Conservation (phyloP, 495 filamentous ascomycete species). For the Aspergillus ostianus region DNA sequence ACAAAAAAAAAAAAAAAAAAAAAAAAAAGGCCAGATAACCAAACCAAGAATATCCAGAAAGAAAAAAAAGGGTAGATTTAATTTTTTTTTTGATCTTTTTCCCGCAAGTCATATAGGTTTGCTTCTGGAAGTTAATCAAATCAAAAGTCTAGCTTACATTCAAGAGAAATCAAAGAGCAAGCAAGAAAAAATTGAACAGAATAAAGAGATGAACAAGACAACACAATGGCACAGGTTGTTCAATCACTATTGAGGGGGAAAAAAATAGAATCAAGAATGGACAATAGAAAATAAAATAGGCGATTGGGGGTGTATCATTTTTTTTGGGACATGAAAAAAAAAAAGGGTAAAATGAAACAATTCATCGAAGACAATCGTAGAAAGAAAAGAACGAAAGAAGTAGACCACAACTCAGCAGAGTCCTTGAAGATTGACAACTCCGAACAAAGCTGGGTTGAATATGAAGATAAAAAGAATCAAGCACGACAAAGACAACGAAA, state of each 20-base stretch:
- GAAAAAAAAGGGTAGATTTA: background rate
- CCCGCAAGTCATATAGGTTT: background rate
- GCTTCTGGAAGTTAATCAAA: constrained; percentile 5
- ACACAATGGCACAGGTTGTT: constrained; percentile 25
- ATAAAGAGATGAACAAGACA: constrained; percentile 8
- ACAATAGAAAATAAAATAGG: constrained; percentile 1
- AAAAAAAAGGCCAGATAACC: background rate
- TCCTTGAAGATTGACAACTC: background rate
- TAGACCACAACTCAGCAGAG: background rate
- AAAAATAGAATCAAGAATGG: constrained; percentile 2
- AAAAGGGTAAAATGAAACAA: background rate
- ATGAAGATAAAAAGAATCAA: constrained; percentile 17
- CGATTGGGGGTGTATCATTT: constrained; percentile 5
- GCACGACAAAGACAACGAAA: constrained; percentile 24
- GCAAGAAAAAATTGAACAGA: constrained; percentile 20
- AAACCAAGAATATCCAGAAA: background rate
- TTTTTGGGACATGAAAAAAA: constrained; percentile 1
- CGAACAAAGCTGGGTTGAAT: background rate
- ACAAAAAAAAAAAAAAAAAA: background rate
- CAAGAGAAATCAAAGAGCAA: constrained; percentile 24
- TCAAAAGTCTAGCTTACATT: constrained; percentile 24
- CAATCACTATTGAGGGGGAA: background rate
- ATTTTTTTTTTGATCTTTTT: constrained; percentile 1
- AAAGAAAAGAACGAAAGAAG: constrained; percentile 20
- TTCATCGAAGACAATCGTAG: constrained; percentile 8